Evolutionary conservation across 2,329 filamentous ascomycete species (phyloP), one percentile per base, ranked within the genome.

Genomic region (Alternaria atra): DNA sequence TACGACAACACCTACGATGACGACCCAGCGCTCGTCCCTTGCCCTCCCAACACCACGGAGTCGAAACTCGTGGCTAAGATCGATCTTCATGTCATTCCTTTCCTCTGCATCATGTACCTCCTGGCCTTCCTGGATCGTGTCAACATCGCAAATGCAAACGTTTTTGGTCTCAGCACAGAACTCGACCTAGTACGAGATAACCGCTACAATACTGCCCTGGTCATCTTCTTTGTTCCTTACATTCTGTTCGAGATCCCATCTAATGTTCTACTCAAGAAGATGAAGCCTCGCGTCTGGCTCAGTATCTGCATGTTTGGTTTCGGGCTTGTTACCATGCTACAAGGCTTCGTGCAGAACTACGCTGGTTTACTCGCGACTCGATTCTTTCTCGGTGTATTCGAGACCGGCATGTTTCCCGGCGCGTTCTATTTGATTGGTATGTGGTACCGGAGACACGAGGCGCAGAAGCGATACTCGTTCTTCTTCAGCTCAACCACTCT

Each of bases 381-480:
- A 29, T 97, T 97, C 83, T 94, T 97, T 77, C 85, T 97, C 1
- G 94, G 94, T 8, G 60, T 86, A 2, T 83, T 82, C 58, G 83
- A 82, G 54, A 77, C 81, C 0, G 82, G 82, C 55, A 84, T 85
- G 83, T 92, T 92, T n/a, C 73, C 72, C 1, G 73, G 73, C 12
- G 67, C 74, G 5, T 86, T 91, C 74, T 91, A 93, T 73, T 81
- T 94, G 7, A 89, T 93, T 63, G 89, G 91, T 59, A 94, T 94
- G 89, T 96, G 91, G 93, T 99, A 98, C 72, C 89, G 90, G 61
- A 88, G 94, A 61, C 84, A 84, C 44, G 95, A 98, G 80, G 93
- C 94, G 2, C 94, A 98, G 80, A 92, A 93, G 73, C 89, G 95
- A 30, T 97, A 94, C 80, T 91, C 90, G 15, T 94, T 98, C 83